Conservation (phyloP, 306 rosid genomes). For the Lathyrus sativus region DNA sequence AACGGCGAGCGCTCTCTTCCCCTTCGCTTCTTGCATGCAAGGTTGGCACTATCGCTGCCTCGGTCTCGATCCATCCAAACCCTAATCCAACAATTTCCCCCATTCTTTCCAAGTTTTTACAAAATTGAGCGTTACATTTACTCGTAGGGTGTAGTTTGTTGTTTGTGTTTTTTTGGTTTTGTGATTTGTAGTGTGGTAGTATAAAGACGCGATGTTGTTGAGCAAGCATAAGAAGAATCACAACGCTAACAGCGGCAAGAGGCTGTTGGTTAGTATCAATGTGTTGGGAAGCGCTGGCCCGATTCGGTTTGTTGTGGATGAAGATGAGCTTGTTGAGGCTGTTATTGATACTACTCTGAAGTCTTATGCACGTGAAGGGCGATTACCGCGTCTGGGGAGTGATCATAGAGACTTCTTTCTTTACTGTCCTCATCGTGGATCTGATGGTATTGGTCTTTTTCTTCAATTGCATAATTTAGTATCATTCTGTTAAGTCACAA, state of each 20-base stretch:
- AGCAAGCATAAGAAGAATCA: constrained; percentile 74
- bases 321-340: constrained; percentile 63
- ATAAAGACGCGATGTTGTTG: constrained; percentile 58
- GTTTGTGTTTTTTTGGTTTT: neutral
- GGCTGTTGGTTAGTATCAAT: constrained; percentile 76
- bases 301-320: constrained; percentile 79
- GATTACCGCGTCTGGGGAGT: constrained; percentile 74
- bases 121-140: no score
- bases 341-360: constrained; percentile 81
- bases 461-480: neutral
- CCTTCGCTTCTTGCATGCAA: constrained; percentile 92
- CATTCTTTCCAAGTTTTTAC: neutral
- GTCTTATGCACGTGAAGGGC: constrained; percentile 89
- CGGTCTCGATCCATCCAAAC: constrained; percentile 63
- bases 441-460: constrained; percentile 56
- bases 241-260: constrained; percentile 50
- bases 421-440: constrained; percentile 68
- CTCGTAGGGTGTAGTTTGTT: no score
- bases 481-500: neutral
- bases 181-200: neutral
- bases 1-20: constrained; percentile 80
- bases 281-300: constrained; percentile 95
- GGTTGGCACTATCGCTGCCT: constrained; percentile 99
- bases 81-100: neutral
- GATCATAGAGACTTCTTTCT: constrained; percentile 63